Evolutionary conservation across 1,284 basidiomycete genomes (phyloP), one percentile per base, ranked within the genome.

Genomic region (Cryptococcus sp.): DNA sequence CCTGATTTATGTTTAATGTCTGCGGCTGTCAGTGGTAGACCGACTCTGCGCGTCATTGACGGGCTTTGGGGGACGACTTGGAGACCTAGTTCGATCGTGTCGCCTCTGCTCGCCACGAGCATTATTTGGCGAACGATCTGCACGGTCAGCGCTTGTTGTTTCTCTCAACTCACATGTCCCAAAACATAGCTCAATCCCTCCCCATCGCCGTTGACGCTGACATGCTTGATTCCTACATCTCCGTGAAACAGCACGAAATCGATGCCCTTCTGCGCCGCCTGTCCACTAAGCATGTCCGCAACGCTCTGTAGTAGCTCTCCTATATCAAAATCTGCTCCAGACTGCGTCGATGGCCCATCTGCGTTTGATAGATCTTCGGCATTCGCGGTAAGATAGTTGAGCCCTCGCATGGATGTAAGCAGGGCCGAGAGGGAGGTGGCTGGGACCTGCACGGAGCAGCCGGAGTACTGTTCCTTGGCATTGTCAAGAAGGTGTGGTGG

Each of bases 81-180:
- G n/a, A 96, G 83, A 5, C 93, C 91, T 50, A 96, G 79, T 71
- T 95, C 92, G 52, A 97, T 84, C n/a, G 88, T 87, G 70, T 94
- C 92, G 5, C 90, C 90, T 47, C 76, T 80, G 50, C 80, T 79
- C 4, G 90, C 82, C 31, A 86, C 86, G 38, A 82, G 80, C 35
- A 96, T 80, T 45, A 95, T 83, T 82, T 94, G 93, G 20, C 91
- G 88, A 47, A 93, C 77, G 57, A 94, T 83, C 92, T 96, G 70
- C 13, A 55, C 16, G 19, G 35, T 59, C 48, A 61, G 53, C 55
- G 42, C 50, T 57, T 71, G 49, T 53, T 25, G 25, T 19, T 15
- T 52, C 13, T 23, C 39, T 13, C 8, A 8, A 77, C 91, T 81
- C 79, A 95, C 93, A 82, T 93, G 88, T 41, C 87, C 85, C 50